A percentile compares a stretch with the other conserved stretches of the same genome.
Evolutionary conservation across 164 flowering plant species (phyloP).

Genomic region (Houttuynia cordata): DNA sequence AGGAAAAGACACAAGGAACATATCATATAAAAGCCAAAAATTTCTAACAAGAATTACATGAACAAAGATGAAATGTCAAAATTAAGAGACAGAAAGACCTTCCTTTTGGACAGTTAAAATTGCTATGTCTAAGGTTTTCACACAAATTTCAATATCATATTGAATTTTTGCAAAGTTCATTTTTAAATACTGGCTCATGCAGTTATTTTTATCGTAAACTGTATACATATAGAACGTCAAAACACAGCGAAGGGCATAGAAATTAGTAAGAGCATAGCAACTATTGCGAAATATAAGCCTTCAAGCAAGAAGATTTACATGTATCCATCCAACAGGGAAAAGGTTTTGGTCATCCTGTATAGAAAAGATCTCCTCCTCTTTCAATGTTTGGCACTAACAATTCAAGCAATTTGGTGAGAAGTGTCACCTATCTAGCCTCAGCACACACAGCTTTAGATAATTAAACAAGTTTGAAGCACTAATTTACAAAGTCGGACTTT

Average conservation of each 20-base stretch:
- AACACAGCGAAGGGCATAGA: not conserved
- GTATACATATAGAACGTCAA: not conserved
- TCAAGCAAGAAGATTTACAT: constrained; percentile 30
- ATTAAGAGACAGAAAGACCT: too few species aligned
- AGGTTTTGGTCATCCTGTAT: constrained; percentile 58
- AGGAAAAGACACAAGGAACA: constrained; percentile 1
- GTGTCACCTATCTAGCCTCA: not conserved
- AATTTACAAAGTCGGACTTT: too few species aligned
- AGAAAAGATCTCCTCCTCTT: constrained; percentile 65
- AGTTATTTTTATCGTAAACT: not conserved
- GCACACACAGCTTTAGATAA: not conserved
- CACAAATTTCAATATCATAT: too few species aligned
- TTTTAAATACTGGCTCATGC: not conserved
- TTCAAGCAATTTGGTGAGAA: constrained; percentile 2
- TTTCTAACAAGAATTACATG: not conserved
- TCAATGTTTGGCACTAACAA: constrained; percentile 59
- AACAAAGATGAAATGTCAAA: not conserved
- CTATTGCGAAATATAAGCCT: too few species aligned
- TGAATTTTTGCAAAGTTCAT: not conserved
- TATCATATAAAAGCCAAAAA: not conserved
- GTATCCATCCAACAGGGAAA: constrained; percentile 81
- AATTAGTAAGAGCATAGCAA: too few species aligned
- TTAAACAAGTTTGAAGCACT: constrained; percentile 1
- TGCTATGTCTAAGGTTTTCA: too few species aligned
- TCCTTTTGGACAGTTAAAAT: too few species aligned